These are phyloP conservation scores for Pseudocercospora fuligena DNA, from an alignment of 2,329 filamentous ascomycete species.

Conservation along the genomic window DNA sequence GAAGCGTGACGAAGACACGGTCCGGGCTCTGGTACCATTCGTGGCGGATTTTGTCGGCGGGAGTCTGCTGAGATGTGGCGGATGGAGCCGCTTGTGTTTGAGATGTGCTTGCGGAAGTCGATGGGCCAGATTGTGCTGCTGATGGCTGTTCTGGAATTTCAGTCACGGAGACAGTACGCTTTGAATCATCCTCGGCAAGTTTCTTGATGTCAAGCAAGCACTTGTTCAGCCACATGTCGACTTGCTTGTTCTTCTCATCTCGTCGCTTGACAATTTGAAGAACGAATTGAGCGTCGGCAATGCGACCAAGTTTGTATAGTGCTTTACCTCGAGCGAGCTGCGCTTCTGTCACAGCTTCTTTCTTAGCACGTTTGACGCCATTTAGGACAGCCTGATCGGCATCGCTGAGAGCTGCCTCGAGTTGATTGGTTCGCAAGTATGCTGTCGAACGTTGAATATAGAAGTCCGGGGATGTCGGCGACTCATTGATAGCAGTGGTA, in stretches of 20 bases:
- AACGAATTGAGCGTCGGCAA: constrained; percentile 75
- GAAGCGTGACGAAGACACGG: constrained; percentile 66
- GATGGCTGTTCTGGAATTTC: constrained; percentile 57
- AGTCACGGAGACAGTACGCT: constrained; percentile 48
- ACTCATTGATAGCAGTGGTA: constrained; percentile 66
- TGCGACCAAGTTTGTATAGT: constrained; percentile 70
- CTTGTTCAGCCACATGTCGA: constrained; percentile 65
- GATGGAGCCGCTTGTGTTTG: constrained; percentile 9
- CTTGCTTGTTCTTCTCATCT: constrained; percentile 57
- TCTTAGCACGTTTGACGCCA: constrained; percentile 74
- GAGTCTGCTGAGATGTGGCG: constrained; percentile 44
- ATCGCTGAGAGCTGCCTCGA: constrained; percentile 50
- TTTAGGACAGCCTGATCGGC: constrained; percentile 60
- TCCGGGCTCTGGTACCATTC: constrained; percentile 71
- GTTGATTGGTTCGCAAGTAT: constrained; percentile 65
- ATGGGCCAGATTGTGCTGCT: not conserved
- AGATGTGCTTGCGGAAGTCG: not conserved
- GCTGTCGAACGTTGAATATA: constrained; percentile 82
- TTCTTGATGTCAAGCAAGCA: constrained; percentile 56
- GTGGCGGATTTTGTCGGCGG: constrained; percentile 65
- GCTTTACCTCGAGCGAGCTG: constrained; percentile 80
- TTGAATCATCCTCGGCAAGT: constrained; percentile 56
- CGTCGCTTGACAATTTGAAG: constrained; percentile 63
- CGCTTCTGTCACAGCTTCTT: constrained; percentile 76
- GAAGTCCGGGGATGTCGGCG: constrained; percentile 73